Percentiles rank a stretch among this genome's conserved stretches.
These are phyloP conservation scores for Arachis stenosperma DNA, from an alignment of 306 rosid genomes.

Conservation along the genomic window DNA sequence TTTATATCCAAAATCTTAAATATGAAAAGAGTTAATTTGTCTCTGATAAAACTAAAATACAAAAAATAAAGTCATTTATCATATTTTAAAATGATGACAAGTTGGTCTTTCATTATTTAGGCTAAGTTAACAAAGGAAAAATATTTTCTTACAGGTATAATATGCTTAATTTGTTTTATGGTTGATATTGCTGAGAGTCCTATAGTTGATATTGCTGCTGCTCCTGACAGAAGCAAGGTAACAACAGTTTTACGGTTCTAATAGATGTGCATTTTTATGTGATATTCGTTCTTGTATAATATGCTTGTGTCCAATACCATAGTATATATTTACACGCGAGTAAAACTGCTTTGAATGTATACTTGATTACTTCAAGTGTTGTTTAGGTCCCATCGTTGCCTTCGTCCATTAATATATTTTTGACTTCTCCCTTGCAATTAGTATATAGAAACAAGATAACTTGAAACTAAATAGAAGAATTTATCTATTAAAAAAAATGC, in stretches of 20 bases:
- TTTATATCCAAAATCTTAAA: too few relatives aligned
- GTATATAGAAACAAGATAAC: neutral
- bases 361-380: neutral
- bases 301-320: constrained; percentile 25
- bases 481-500: too few relatives aligned
- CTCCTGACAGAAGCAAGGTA: constrained; percentile 96
- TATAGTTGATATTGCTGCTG: constrained; percentile 72
- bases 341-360: constrained; percentile 20
- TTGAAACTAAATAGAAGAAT: neutral
- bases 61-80: too few relatives aligned
- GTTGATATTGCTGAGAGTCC: constrained; percentile 74
- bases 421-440: too few relatives aligned
- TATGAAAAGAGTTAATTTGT: too few relatives aligned
- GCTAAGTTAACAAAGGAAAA: too few relatives aligned
- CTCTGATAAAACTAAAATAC: too few relatives aligned
- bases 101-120: too few relatives aligned
- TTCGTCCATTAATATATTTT: neutral
- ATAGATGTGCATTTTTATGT: constrained; percentile 26
- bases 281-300: constrained; percentile 36
- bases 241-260: constrained; percentile 34
- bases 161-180: neutral
- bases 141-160: too few relatives aligned
- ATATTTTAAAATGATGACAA: too few relatives aligned
- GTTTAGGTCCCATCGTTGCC: constrained; percentile 3
- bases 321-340: constrained; percentile 9